Percentiles rank a stretch among this genome's conserved stretches.
phyloP scores from a whole-genome alignment of 306 rosid species.

The Abrus pulchellus region DNA sequence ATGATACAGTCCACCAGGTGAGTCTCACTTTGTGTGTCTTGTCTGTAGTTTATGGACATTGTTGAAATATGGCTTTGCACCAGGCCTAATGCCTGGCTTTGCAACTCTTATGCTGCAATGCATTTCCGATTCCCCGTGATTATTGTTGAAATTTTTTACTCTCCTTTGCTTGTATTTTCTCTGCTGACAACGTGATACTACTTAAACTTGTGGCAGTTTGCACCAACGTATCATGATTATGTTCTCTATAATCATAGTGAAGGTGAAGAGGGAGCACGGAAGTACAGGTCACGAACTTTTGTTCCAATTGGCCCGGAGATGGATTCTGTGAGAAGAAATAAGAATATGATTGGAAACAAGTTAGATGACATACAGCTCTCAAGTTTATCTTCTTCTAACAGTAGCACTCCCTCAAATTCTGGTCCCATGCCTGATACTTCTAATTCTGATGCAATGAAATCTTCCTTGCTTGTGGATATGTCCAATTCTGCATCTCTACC shows the following conservation, averaged over 20 bases:
- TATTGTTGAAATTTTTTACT: slow-evolving; percentile 34
- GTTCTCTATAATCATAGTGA: slow-evolving; percentile 95
- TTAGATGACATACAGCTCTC: slow-evolving; percentile 89
- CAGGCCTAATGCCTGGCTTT: slow-evolving; percentile 20
- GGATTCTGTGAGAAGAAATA: slow-evolving; percentile 87
- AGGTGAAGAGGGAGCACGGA: slow-evolving; percentile 87
- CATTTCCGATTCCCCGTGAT: slow-evolving; percentile 22
- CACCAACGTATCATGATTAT: slow-evolving; percentile 98
- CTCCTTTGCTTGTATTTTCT: slow-evolving; percentile 36
- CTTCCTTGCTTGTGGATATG: slow-evolving; percentile 88
- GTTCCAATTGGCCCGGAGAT: slow-evolving; percentile 98
- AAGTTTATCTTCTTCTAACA: slow-evolving; percentile 65
- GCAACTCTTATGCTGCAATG: slow-evolving; percentile 17
- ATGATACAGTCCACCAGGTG: slow-evolving; percentile 99
- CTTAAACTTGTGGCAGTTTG: slow-evolving; percentile 71
- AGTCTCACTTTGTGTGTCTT: slow-evolving; percentile 42
- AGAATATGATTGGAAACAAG: slow-evolving; percentile 73
- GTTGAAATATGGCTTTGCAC: slow-evolving; percentile 26
- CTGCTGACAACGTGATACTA: slow-evolving; percentile 43
- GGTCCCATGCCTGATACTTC: slow-evolving; percentile 50
- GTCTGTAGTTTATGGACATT: slow-evolving; percentile 6
- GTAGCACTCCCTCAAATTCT: slow-evolving; percentile 64
- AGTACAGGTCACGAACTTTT: slow-evolving; percentile 94
- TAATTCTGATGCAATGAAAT: slow-evolving; percentile 59
- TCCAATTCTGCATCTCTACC: slow-evolving; percentile 63